Evolutionary conservation across 345 rosid genomes (phyloP).

Genomic region (Noccaea caerulescens): DNA sequence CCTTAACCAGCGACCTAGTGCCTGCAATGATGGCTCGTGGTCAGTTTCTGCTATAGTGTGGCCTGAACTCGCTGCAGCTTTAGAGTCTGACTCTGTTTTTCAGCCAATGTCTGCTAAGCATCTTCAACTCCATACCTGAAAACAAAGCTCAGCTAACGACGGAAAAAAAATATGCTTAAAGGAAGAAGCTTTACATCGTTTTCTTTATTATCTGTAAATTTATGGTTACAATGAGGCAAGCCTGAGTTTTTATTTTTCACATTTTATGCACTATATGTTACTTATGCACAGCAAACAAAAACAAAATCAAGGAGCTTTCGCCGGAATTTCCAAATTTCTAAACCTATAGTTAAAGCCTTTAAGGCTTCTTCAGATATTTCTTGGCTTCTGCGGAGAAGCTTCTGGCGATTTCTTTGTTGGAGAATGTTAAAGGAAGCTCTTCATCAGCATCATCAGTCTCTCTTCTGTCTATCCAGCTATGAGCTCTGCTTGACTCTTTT

Average conservation of each 20-base stretch:
- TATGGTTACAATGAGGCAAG: conserved; percentile 33
- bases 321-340: conserved; percentile 4
- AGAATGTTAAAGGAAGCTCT: conserved; percentile 84
- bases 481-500: conserved; percentile 41
- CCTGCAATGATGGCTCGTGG: conserved; percentile 75
- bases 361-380: conserved; percentile 50
- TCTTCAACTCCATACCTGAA: conserved; percentile 50
- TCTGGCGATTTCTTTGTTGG: conserved; percentile 50
- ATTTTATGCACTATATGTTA: conserved; percentile 27
- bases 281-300: conserved; percentile 38
- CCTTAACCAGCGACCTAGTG: conserved; percentile 83
- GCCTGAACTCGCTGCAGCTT: conserved; percentile 69
- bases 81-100: conserved; percentile 75
- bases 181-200: conserved; percentile 9
- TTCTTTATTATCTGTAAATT: conserved; percentile 27
- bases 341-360: conserved; percentile 21
- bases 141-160: not conserved
- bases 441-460: conserved; percentile 67
- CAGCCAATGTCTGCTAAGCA: conserved; percentile 66
- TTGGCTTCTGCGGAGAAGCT: conserved; percentile 68
- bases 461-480: conserved; percentile 56
- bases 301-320: conserved; percentile 29
- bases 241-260: conserved; percentile 23
- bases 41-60: conserved; percentile 71
- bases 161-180: not conserved